Base-by-base conservation (phyloP, 148 eudicot species). In the Linanthus parryae region DNA sequence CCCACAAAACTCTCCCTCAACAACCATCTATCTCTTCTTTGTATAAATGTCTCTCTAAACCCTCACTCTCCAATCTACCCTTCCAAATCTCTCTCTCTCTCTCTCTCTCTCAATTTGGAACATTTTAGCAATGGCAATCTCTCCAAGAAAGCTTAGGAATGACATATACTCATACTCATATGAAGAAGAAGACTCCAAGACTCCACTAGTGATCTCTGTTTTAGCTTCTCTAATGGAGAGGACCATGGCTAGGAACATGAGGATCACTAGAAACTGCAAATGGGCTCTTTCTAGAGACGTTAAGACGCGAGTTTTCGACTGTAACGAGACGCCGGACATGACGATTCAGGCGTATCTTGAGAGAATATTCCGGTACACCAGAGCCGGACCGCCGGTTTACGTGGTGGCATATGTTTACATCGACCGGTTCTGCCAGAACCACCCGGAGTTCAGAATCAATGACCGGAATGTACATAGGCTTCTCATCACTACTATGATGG, bases 351-450 rank as follows among this genome's bases (percentile, higher is more conserved):
- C 94, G 0, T 92, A 78, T 8, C 60, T 92, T 1, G 98, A 92
- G 70, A 70, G 98, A 45, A 92, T 92, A 37, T 92, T 92, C 52
- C 73, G 82, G 44, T 92, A 92, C 61, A 92, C 94, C 0, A 73
- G 67, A 39, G 84, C 85, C 19, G 98, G 88, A 33, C 94, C 98
- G 3, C 71, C 96, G 1, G 90, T 92, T 5, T 92, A 76, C 29
- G 90, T 92, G 1, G 96, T 92, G 4, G 98, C 98, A 1, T 92
- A 92, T 46, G 96, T 84, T 3, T 92, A 92, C 42, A 92, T 92
- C 25, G 98, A 92, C 52, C 45, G 98, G 17, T 70, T 92, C 22
- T 86, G 83, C 36, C 85, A 82, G 57, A 60, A 60, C 4, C 73
- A 75, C 42, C 96, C 86, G 0, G 76, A 74, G 45, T 92, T 92